A percentile compares a stretch with the other conserved stretches of the same genome.
phyloP scores from a whole-genome alignment of 2,329 filamentous ascomycete genomes.

The Ustilaginoidea virens region DNA sequence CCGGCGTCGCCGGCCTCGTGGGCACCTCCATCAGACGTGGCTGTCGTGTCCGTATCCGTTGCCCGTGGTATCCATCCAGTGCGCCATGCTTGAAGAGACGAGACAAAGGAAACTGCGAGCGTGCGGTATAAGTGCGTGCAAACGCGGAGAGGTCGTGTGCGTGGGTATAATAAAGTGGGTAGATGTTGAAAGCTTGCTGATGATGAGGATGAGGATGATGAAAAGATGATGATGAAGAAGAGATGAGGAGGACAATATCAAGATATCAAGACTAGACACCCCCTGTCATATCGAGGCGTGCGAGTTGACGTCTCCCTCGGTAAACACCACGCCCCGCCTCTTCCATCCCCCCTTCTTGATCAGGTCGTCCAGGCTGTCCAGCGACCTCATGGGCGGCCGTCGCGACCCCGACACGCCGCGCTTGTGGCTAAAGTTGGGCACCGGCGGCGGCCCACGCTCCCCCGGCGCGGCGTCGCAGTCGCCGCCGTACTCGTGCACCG shows the following conservation, averaged over 20 bases:
- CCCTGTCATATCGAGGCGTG: too few relatives aligned
- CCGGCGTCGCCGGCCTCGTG: not conserved
- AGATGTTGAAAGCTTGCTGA: too few relatives aligned
- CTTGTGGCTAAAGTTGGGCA: constrained; percentile 22
- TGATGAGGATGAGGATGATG: too few relatives aligned
- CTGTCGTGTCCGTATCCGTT: not conserved
- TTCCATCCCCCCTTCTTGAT: constrained; percentile 29
- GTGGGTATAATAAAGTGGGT: too few relatives aligned
- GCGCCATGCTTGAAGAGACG: constrained; percentile 1
- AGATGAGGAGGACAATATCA: too few relatives aligned
- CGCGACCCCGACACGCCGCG: constrained; percentile 12
- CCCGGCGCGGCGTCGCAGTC: constrained; percentile 7
- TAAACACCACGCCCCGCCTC: constrained; percentile 25
- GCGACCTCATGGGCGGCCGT: constrained; percentile 22
- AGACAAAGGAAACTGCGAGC: not conserved
- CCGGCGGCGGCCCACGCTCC: constrained; percentile 7
- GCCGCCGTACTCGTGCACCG: constrained; percentile 9
- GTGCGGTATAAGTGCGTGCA: too few relatives aligned
- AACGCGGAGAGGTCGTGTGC: too few relatives aligned
- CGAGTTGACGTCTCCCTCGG: too few relatives aligned
- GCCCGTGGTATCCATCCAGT: constrained; percentile 1
- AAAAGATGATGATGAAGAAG: too few relatives aligned
- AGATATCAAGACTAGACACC: too few relatives aligned
- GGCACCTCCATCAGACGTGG: not conserved
- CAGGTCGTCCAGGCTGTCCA: constrained; percentile 25